Conservation (phyloP, 441 rosid species). For the Cnidoscolus chayamansa region DNA sequence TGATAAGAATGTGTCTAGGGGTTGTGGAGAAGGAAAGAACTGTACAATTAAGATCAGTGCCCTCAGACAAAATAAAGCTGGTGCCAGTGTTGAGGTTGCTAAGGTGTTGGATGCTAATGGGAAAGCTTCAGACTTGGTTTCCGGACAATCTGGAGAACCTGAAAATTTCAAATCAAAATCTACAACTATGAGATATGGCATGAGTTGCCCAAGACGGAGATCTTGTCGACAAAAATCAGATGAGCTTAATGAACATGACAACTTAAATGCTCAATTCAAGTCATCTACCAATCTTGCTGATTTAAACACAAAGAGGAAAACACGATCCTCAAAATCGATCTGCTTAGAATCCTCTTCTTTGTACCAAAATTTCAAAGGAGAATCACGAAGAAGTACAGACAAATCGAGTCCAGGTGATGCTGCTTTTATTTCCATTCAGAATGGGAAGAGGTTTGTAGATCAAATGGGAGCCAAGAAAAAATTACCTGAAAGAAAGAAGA, state of each 20-base stretch:
- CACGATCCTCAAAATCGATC: constrained; percentile 24
- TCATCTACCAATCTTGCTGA: constrained; percentile 21
- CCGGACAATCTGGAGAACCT: constrained; percentile 11
- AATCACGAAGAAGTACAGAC: constrained; percentile 18
- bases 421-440: constrained; percentile 4
- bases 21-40: constrained; percentile 21
- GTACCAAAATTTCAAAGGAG: constrained; percentile 19
- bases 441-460: constrained; percentile 13
- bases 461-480: constrained; percentile 19
- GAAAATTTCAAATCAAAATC: constrained; percentile 25
- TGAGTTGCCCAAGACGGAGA: constrained; percentile 48
- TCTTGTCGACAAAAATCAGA: constrained; percentile 39
- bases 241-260: constrained; percentile 27
- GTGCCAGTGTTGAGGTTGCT: constrained; percentile 16
- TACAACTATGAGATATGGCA: constrained; percentile 24
- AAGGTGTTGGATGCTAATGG: constrained; percentile 30
- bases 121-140: constrained; percentile 22
- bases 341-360: constrained; percentile 3
- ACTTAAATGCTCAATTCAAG: constrained; percentile 26
- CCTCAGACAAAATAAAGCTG: constrained; percentile 22
- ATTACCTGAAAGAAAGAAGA: constrained; percentile 15
- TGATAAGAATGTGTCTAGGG: constrained; percentile 24
- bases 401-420: constrained; percentile 18
- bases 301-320: constrained; percentile 32
- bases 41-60: constrained; percentile 15